These are phyloP conservation scores for Nepenthes mirabilis DNA, from an alignment of 148 eudicot genomes.

Conservation along the genomic window DNA sequence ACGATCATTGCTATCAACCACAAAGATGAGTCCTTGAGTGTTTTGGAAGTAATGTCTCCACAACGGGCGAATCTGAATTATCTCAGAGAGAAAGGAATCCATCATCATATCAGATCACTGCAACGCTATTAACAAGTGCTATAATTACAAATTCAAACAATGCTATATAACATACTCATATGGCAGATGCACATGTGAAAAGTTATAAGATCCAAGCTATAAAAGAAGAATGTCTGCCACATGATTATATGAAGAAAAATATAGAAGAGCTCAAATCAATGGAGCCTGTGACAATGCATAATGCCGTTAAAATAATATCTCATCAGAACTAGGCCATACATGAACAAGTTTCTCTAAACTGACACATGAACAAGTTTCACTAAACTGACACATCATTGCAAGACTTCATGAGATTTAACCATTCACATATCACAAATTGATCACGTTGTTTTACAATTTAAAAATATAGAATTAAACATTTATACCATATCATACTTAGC, in stretches of 20 bases:
- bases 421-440: too few species aligned
- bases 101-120: neutral
- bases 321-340: neutral
- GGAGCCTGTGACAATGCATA: neutral
- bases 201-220: neutral
- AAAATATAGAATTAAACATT: too few species aligned
- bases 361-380: too few species aligned
- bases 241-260: neutral
- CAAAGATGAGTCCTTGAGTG: too few species aligned
- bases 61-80: slow-evolving; percentile 29
- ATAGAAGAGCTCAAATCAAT: neutral
- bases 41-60: slow-evolving; percentile 9
- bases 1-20: too few species aligned
- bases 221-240: neutral
- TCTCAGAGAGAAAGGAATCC: neutral
- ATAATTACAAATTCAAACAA: too few species aligned
- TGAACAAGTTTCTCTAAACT: neutral
- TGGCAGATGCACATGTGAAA: neutral
- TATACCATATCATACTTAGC: too few species aligned
- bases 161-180: too few species aligned
- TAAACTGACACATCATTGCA: too few species aligned
- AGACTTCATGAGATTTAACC: too few species aligned
- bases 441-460: too few species aligned
- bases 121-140: neutral
- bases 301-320: neutral